These are phyloP conservation scores for Pulveroboletus frians DNA, from an alignment of 768 basidiomycete species.

Conservation along the genomic window DNA sequence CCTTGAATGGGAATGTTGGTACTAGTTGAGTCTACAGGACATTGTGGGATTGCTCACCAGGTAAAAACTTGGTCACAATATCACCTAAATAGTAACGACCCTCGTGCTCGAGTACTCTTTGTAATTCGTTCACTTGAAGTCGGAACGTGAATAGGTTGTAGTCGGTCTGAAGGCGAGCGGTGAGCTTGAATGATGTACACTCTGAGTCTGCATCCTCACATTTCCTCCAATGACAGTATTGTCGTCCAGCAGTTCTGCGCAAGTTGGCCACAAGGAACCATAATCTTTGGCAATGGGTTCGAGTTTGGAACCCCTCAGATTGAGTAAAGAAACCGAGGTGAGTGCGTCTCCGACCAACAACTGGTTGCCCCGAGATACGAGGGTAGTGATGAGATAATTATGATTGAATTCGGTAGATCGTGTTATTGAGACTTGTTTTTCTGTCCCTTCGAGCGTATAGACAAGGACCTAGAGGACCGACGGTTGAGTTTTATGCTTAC, in stretches of 20 bases:
- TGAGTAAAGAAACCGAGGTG: conserved; percentile 69
- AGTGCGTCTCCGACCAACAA: conserved; percentile 78
- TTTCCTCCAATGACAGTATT: conserved; percentile 67
- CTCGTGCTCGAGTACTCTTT: conserved; percentile 50
- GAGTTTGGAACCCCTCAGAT: conserved; percentile 41
- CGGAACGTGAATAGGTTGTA: conserved; percentile 64
- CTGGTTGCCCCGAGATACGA: conserved; percentile 50
- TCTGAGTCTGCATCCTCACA: conserved; percentile 39
- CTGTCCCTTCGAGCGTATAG: conserved; percentile 38
- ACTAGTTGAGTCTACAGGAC: background rate
- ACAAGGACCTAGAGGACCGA: conserved; percentile 40
- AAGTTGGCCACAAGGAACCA: conserved; percentile 67
- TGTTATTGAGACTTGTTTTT: conserved; percentile 28
- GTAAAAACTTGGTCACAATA: conserved; percentile 67
- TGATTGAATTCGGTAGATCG: conserved; percentile 66
- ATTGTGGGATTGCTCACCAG: conserved; percentile 39
- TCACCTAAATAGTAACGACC: conserved; percentile 77
- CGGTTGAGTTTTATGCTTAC: background rate
- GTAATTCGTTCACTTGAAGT: conserved; percentile 39
- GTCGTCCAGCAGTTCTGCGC: conserved; percentile 52
- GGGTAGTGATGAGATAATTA: conserved; percentile 70
- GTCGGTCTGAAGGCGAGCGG: conserved; percentile 43
- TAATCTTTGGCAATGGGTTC: conserved; percentile 66
- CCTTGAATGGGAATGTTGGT: conserved; percentile 37
- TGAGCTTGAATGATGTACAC: conserved; percentile 8